Evolutionary conservation across 192 early-diverging fungal species (phyloP).

Genomic region (Backusella mclennaniae): DNA sequence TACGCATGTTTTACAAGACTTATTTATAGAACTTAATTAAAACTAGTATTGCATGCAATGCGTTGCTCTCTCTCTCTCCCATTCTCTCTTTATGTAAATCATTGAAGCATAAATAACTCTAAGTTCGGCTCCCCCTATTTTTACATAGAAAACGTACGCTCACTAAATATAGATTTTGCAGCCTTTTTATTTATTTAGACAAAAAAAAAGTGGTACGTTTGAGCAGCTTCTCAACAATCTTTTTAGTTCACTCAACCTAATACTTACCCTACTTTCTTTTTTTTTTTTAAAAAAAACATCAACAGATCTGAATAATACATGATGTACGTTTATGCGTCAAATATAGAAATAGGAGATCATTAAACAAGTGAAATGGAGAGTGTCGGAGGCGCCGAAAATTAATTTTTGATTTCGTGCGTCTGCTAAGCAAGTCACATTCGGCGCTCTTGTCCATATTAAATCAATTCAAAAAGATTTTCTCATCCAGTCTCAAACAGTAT

Average conservation of each 20-base stretch:
- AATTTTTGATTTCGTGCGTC: neutral
- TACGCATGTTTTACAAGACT: neutral
- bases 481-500: neutral
- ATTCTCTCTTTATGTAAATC: neutral
- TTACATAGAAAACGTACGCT: neutral
- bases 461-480: neutral
- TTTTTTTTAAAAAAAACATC: neutral
- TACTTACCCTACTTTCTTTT: neutral
- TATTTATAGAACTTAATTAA: conserved; percentile 4
- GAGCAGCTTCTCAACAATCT: neutral
- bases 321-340: neutral
- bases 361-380: neutral
- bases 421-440: conserved; percentile 6
- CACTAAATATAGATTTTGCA: neutral
- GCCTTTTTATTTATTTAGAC: neutral
- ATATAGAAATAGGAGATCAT: neutral
- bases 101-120: neutral
- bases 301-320: neutral
- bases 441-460: neutral
- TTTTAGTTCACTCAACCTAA: neutral
- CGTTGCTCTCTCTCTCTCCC: neutral
- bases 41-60: neutral
- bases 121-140: neutral
- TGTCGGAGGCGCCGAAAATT: neutral
- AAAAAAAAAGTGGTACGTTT: neutral